Evolutionary conservation across 108 stramenopile genomes (phyloP).

Genomic region (Discostella pseudostelligera): DNA sequence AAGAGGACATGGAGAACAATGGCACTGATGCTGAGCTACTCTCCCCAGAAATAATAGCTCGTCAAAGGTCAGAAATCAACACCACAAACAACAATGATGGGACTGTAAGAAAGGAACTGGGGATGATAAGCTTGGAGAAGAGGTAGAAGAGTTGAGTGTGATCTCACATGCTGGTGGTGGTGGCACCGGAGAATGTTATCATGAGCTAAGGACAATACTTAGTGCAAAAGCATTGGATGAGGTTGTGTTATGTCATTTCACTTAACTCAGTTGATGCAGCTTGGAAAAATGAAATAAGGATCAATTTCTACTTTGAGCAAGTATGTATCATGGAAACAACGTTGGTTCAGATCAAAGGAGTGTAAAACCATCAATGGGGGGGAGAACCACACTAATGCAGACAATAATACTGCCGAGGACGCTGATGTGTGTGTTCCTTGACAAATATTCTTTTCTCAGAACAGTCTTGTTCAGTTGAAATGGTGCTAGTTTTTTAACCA

Average conservation of each 20-base stretch:
- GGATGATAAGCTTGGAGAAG: too few species aligned
- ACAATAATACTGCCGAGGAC: not conserved
- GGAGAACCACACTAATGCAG: too few species aligned
- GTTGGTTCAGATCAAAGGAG: too few species aligned
- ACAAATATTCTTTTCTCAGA: slow-evolving; percentile 5
- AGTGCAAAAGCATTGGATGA: not conserved
- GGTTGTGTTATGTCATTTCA: slow-evolving; percentile 2
- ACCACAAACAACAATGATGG: too few species aligned
- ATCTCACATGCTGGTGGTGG: too few species aligned
- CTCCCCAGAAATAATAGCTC: too few species aligned
- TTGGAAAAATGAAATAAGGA: slow-evolving; percentile 8
- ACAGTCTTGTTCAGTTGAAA: slow-evolving; percentile 8
- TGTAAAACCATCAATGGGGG: not conserved
- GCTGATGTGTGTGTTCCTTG: not conserved
- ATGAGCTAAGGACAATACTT: slow-evolving; percentile 2
- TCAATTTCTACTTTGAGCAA: slow-evolving; percentile 14
- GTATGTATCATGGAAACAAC: not conserved
- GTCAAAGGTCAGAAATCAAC: too few species aligned
- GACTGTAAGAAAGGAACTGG: too few species aligned
- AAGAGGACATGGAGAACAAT: too few species aligned
- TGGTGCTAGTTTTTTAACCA: slow-evolving; percentile 30
- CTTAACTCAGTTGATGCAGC: slow-evolving; percentile 17
- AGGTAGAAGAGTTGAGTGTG: too few species aligned
- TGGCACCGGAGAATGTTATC: not conserved
- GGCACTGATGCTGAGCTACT: too few species aligned